These are phyloP conservation scores for Paramecium octaurelia DNA, from an alignment of 73 alveolate species.

Conservation along the genomic window DNA sequence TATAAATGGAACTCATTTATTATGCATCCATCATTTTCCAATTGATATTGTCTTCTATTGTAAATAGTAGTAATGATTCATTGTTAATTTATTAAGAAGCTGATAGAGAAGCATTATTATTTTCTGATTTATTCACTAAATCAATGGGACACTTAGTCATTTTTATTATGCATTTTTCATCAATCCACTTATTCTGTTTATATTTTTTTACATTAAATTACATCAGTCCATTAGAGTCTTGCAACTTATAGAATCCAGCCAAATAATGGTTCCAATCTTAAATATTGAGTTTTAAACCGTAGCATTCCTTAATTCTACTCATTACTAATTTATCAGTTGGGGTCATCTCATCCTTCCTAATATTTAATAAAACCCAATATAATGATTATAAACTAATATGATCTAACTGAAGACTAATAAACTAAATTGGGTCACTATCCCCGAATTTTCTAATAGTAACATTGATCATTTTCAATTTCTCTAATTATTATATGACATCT, in stretches of 20 bases:
- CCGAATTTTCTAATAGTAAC: constrained; percentile 30
- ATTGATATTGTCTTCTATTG: neutral
- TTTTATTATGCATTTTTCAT: neutral
- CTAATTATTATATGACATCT: neutral
- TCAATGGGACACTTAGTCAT: constrained; percentile 43
- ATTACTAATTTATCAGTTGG: constrained; percentile 80
- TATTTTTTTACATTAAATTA: neutral
- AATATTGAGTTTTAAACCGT: constrained; percentile 68
- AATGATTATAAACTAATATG: neutral
- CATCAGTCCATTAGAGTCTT: constrained; percentile 47
- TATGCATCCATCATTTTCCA: constrained; percentile 49
- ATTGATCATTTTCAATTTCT: neutral
- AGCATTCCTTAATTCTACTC: constrained; percentile 79
- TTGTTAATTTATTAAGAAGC: neutral
- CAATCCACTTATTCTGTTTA: neutral
- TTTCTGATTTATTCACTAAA: constrained; percentile 25
- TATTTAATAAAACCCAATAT: constrained; percentile 69
- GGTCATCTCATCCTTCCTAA: constrained; percentile 76
- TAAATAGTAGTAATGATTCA: constrained; percentile 23
- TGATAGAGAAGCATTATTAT: constrained; percentile 18
- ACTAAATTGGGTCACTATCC: neutral
- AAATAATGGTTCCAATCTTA: constrained; percentile 75
- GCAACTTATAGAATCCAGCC: constrained; percentile 40
- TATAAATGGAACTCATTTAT: constrained; percentile 2
- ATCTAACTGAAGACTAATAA: constrained; percentile 17